Percentiles rank a stretch among this genome's conserved stretches.
Evolutionary conservation across 257 asterid genomes (phyloP).

Genomic region (Forsythia suspensa): DNA sequence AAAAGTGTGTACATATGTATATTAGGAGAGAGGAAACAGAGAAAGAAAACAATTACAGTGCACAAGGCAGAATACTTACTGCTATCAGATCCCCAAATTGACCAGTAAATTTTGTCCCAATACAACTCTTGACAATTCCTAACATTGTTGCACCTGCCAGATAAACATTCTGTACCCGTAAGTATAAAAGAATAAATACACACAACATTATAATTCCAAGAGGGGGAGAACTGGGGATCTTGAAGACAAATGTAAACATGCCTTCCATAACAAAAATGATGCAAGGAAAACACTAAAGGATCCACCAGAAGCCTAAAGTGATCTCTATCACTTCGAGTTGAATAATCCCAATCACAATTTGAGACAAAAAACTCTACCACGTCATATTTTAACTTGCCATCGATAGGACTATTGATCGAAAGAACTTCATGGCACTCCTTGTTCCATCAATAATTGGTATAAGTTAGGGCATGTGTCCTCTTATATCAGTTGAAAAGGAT

Average conservation of each 20-base stretch:
- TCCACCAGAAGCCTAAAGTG: background rate
- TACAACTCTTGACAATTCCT: slow-evolving; percentile 91
- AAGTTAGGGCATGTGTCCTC: background rate
- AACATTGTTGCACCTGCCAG: slow-evolving; percentile 79
- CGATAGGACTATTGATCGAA: background rate
- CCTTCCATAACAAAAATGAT: background rate
- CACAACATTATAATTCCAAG: background rate
- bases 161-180: slow-evolving; percentile 6
- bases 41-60: background rate
- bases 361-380: background rate
- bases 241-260: background rate
- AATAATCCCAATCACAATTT: background rate
- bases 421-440: background rate
- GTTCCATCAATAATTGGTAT: background rate
- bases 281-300: background rate
- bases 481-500: background rate
- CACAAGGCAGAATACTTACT: slow-evolving; percentile 48
- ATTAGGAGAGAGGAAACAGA: background rate
- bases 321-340: background rate
- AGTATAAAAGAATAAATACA: background rate
- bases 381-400: background rate
- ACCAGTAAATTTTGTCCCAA: slow-evolving; percentile 93
- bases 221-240: background rate
- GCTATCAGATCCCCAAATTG: slow-evolving; percentile 95
- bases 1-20: background rate